phyloP scores from a whole-genome alignment of 768 basidiomycete genomes.

The Hydnomerulius pinastri region DNA sequence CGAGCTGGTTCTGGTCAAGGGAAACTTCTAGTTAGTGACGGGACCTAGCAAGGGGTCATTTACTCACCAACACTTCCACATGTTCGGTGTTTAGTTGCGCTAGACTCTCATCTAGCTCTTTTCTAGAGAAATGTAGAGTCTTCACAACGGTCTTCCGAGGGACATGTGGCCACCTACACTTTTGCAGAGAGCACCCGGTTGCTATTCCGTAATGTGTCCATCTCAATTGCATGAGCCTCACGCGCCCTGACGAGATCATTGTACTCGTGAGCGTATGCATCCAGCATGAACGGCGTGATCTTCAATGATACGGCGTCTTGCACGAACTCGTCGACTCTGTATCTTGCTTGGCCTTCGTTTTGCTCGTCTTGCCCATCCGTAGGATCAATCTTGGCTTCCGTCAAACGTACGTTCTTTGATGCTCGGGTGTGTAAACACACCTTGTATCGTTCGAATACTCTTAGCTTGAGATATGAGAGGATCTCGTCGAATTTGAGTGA shows the following conservation, averaged over 20 bases:
- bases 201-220: conserved; percentile 78
- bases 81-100: conserved; percentile 84
- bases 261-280: conserved; percentile 86
- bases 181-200: conserved; percentile 77
- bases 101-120: conserved; percentile 75
- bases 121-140: conserved; percentile 45
- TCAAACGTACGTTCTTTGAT: background rate
- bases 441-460: conserved; percentile 83
- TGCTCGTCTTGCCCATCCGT: conserved; percentile 26
- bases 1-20: conserved; percentile 96
- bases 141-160: conserved; percentile 7
- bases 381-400: conserved; percentile 27
- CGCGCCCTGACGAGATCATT: conserved; percentile 74
- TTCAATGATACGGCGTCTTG: conserved; percentile 80
- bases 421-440: conserved; percentile 22
- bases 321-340: conserved; percentile 82
- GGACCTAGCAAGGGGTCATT: conserved; percentile 1
- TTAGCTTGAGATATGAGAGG: conserved; percentile 77
- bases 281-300: conserved; percentile 96
- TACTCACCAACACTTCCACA: conserved; percentile 68
- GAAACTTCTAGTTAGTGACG: conserved; percentile 22
- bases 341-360: conserved; percentile 34
- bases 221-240: conserved; percentile 81
- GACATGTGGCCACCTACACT: conserved; percentile 58
- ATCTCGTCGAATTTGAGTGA: conserved; percentile 91